Evolutionary conservation across 164 flowering plant species (phyloP), one percentile per base, ranked within the genome.

Genomic region (Vitis riparia): DNA sequence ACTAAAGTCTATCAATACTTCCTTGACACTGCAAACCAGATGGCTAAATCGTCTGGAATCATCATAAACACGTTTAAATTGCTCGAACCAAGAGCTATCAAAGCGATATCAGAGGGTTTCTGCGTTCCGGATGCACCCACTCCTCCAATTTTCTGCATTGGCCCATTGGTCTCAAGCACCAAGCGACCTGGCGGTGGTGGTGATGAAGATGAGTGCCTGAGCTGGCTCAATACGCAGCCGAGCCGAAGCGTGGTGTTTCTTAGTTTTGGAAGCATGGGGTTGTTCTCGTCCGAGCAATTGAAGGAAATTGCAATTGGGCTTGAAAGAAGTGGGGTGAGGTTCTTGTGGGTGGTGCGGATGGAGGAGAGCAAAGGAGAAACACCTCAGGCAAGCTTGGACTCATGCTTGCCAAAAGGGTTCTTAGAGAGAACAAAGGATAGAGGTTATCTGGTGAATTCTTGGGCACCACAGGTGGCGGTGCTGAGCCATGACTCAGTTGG

Each of bases 211-310:
- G 76, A 77, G 55, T 82, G 84, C 13, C 13, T 84, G 51, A 10
- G 14, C 3, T 86, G 89, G 87, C 81, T 84, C 0, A 81, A 82
- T 64, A 19, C 63, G 48, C 85, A 82, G 16, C 85, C 87, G 2
- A 68, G 68, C 5, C 13, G 68, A 9, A 79, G 86, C 23, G 87
- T 86, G 2, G 75, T 23, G 27, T 86, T 37, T 86, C 73, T 57
- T 3, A 37, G 87, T 59, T 85, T 86, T 44, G 89, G 89, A 6
- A 79, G 88, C 63, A 2, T 71, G 61, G 88, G 86, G 2, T 15
- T 70, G 68, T 81, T 81, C 62, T 68, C 78, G 5, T 55, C 11
- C 9, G 64, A 68, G 5, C 88, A 85, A 69, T 53, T 79, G 64
- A 60, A n/a, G n/a, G 88, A 85, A 63, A 83, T 79, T 12, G 88